Evolutionary conservation across 306 rosid genomes (phyloP), one percentile per base, ranked within the genome.

Genomic region (Begonia peltatifolia): DNA sequence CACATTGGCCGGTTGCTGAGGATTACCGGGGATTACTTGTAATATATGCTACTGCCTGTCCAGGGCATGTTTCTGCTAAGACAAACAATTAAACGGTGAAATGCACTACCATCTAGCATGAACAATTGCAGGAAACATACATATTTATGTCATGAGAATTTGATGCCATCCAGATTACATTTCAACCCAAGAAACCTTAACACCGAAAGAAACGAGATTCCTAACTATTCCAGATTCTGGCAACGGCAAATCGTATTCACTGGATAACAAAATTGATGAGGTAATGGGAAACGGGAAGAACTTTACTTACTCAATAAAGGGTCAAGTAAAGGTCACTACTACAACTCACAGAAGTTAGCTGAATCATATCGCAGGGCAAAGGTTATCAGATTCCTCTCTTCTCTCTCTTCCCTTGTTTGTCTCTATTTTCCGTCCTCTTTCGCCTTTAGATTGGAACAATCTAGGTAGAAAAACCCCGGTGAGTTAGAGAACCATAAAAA

Each of bases 251-350:
- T 62, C 70, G 70, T 63, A 38, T 41, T 67, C 70, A 72, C 72
- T 66, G 63, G 47, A 72, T 76, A 74, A 81, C 87, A 87, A 88
- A 88, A 81, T 80, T 81, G 93, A 77, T 67, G 72, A 55, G 71
- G 76, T 73, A 69, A 71, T 56, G 42, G 22, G 58, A 58, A 20
- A 63, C 72, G 71, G 54, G 10, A 61, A 72, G 74, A 66, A 60
- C 6, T 3, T 5, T 76, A 78, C 63, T 70, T 61, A 74, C 60
- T 63, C 53, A 71, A 76, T 63, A 66, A 71, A 72, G 66, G 65
- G 63, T 44, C 63, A 48, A 68, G 60, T 60, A 70, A 68, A 76
- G 50, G 63, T 64, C 20, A 51, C 41, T 18, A 17, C 49, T 60
- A 59, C 63, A 49, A 35, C 42, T 60, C 44, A 25, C 25, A 14